Evolutionary conservation across 2,329 filamentous ascomycete genomes (phyloP), one percentile per base, ranked within the genome.

Genomic region (Huntiella decipiens): DNA sequence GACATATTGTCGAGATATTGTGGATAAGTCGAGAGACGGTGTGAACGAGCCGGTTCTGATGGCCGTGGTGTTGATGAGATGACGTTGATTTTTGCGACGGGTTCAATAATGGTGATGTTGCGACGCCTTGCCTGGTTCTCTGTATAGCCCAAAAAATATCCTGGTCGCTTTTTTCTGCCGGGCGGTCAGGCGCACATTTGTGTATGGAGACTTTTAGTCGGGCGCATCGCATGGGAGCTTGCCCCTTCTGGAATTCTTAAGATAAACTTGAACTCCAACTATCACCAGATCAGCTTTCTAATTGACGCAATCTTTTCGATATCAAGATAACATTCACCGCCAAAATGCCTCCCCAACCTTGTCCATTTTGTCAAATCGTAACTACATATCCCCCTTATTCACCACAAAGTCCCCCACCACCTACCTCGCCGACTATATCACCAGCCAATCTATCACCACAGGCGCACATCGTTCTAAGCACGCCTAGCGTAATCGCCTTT

Each of bases 401-500:
- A 45, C 66, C 68, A 2, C 43, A 56, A 22, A 35, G 53, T 1
- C 70, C 71, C 0, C 69, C 69, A 0, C 43, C 60, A 1, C 56
- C 56, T 38, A 51, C 55, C 38, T 56, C 46, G n/a, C 35, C 43
- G 6, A 5, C 28, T 13, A 28, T 64, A 50, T 58, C 51, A 49
- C 60, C 56, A 1, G 55, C 52, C 12, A 52, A 53, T 6, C 62
- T 64, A 6, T 54, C 57, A 1, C 67, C 69, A 1, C 52, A 67
- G 8, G 64, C 73, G 13, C 77, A 74, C 56, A 56, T 95, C 28
- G 72, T 95, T 31, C 72, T 95, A 49, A 83, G 82, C 2, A 91
- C 83, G 1, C 76, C 76, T 1, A 61, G 77, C 51, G 74, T 91
- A 22, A 64, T 96, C 51, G 86, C 86, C 37, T 96, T 96, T 62